These are phyloP conservation scores for Tuber indicum DNA, from an alignment of 495 filamentous ascomycete species.

Conservation along the genomic window DNA sequence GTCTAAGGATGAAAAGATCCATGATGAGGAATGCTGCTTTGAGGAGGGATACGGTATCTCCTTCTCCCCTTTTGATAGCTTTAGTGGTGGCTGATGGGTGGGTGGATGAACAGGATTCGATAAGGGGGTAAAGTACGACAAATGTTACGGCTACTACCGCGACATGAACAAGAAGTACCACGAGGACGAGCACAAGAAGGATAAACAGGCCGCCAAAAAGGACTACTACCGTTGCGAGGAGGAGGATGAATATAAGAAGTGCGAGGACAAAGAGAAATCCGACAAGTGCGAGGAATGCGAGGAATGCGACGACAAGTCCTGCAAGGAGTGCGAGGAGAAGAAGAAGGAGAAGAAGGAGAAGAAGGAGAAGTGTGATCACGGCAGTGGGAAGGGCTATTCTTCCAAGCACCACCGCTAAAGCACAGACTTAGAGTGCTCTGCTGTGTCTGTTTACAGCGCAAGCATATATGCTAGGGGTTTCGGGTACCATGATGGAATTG, in stretches of 20 bases:
- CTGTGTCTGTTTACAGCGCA: not conserved
- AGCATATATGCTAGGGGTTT: not conserved
- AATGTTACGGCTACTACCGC: not conserved
- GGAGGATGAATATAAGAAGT: not conserved
- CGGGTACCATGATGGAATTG: not conserved
- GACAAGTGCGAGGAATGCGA: not conserved
- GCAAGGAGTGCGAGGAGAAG: not conserved
- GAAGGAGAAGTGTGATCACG: not conserved
- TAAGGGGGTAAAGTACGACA: not conserved
- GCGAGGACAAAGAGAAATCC: not conserved
- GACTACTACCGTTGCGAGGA: not conserved
- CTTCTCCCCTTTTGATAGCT: not conserved
- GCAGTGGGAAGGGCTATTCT: not conserved
- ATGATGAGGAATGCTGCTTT: not conserved
- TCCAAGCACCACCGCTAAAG: not conserved
- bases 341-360: not conserved
- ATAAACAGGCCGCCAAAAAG: not conserved
- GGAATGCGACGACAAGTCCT: not conserved
- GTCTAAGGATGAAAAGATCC: not conserved
- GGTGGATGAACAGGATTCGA: not conserved
- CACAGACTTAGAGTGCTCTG: not conserved
- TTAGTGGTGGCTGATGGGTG: not conserved
- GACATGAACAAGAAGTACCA: not conserved
- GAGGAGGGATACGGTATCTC: conserved; percentile 2
- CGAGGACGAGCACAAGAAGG: not conserved